Percentiles rank a stretch among this genome's conserved stretches.
phyloP scores from a whole-genome alignment of 2,329 filamentous ascomycete species.

The Colletotrichum sojae region DNA sequence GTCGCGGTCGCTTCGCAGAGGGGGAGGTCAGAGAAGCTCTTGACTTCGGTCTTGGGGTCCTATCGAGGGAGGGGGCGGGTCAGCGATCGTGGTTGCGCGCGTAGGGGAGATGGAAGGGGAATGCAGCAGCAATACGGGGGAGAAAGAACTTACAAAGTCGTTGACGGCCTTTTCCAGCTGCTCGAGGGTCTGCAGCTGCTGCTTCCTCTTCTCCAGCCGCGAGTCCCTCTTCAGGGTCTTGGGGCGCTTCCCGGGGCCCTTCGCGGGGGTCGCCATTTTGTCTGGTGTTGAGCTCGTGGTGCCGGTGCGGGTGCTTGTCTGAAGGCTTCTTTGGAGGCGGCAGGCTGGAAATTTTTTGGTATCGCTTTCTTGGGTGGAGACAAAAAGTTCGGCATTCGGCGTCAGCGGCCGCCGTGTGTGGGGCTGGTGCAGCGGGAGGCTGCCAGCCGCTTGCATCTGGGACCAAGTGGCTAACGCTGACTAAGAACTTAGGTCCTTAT shows the following conservation, averaged over 20 bases:
- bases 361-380: conserved; percentile 19
- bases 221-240: conserved; percentile 53
- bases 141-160: conserved; percentile 55
- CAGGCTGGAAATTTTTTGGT: conserved; percentile 37
- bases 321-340: conserved; percentile 11
- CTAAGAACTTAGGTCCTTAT: too few species aligned
- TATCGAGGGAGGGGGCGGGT: conserved; percentile 46
- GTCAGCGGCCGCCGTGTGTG: conserved; percentile 33
- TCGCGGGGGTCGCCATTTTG: conserved; percentile 38
- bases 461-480: fast-evolving
- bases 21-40: conserved; percentile 86
- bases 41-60: conserved; percentile 74
- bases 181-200: conserved; percentile 57
- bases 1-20: conserved; percentile 84
- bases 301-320: not conserved
- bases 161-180: conserved; percentile 56
- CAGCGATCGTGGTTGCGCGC: not conserved
- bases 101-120: too few species aligned
- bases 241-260: conserved; percentile 42
- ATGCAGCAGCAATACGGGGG: not conserved
- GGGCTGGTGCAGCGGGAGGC: not conserved
- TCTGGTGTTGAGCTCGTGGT: conserved; percentile 16
- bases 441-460: not conserved
- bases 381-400: conserved; percentile 39
- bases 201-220: conserved; percentile 50